phyloP scores from a whole-genome alignment of 2,329 filamentous ascomycete genomes.

The Pleoardoris graminearum region DNA sequence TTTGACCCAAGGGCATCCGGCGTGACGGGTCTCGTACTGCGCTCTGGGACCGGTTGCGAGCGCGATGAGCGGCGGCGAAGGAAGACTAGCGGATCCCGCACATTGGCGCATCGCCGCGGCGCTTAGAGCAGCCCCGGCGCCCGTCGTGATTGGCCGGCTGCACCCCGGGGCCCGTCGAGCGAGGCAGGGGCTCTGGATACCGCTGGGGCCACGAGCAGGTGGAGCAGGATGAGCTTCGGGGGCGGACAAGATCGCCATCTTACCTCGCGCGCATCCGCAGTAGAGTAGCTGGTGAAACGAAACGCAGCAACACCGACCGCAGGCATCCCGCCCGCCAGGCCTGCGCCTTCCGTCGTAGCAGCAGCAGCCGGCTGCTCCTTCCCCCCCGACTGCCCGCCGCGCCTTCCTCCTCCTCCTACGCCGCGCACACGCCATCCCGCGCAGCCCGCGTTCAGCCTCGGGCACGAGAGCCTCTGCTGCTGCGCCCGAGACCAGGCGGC shows the following conservation, averaged over 20 bases:
- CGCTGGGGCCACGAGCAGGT: slow-evolving; percentile 21
- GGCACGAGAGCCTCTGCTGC: slow-evolving; percentile 5
- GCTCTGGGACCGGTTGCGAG: slow-evolving; percentile 4
- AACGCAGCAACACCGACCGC: slow-evolving; percentile 8
- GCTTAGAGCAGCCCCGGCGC: slow-evolving; percentile 16
- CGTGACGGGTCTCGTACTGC: slow-evolving; percentile 6
- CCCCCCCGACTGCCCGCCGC: slow-evolving; percentile 19
- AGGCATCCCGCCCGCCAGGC: slow-evolving; percentile 9
- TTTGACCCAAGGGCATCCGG: slow-evolving; percentile 14
- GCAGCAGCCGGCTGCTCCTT: slow-evolving; percentile 23
- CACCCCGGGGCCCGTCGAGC: slow-evolving; percentile 13
- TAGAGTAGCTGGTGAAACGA: slow-evolving; percentile 18
- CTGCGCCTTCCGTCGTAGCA: slow-evolving; percentile 17
- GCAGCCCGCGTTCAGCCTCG: slow-evolving; percentile 26
- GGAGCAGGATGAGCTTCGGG: slow-evolving; percentile 8
- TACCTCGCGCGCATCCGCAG: slow-evolving; percentile 10
- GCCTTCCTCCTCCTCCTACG: slow-evolving; percentile 24
- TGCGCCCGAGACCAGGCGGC: slow-evolving; percentile 14
- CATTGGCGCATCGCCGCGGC: slow-evolving; percentile 17
- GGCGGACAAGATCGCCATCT: too few relatives aligned
- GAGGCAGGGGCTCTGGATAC: slow-evolving; percentile 12
- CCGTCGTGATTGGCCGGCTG: neutral
- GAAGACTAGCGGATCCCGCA: slow-evolving; percentile 13
- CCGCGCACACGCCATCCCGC: neutral
- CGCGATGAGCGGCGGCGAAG: slow-evolving; percentile 4